These are phyloP conservation scores for Rosa lucieae DNA, from an alignment of 306 rosid species.

Conservation along the genomic window DNA sequence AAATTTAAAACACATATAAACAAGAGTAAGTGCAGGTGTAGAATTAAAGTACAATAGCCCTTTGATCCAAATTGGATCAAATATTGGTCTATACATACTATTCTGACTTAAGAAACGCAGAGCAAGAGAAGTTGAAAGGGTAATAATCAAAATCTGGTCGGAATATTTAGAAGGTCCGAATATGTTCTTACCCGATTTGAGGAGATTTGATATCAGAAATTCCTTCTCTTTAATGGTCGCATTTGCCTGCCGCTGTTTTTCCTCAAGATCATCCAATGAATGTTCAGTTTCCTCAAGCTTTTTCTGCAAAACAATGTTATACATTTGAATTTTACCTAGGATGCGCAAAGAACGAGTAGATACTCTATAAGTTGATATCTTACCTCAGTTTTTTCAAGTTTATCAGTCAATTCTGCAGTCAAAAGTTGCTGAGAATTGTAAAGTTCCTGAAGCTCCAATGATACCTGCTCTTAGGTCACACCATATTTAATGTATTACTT, in stretches of 20 bases:
- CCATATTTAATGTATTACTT: conserved; percentile 18
- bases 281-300: conserved; percentile 83
- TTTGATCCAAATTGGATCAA: not conserved
- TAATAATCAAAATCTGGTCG: not conserved
- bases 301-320: conserved; percentile 50
- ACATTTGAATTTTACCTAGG: conserved; percentile 21
- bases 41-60: too few species aligned
- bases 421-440: conserved; percentile 82
- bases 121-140: not conserved
- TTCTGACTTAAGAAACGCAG: not conserved
- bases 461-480: conserved; percentile 60
- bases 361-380: not conserved
- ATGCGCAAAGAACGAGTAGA: conserved; percentile 16
- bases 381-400: conserved; percentile 93
- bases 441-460: conserved; percentile 88
- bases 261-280: conserved; percentile 84
- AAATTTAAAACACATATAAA: too few species aligned
- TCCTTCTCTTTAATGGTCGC: conserved; percentile 94
- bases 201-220: conserved; percentile 81
- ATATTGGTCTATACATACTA: not conserved
- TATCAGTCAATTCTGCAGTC: conserved; percentile 71
- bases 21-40: too few species aligned
- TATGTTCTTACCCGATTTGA: conserved; percentile 77
- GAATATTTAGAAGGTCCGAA: not conserved
- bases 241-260: conserved; percentile 88